Percentiles rank a stretch among this genome's conserved stretches.
Conservation (phyloP, 805 yeast genomes). For the Metschnikowia shivogae region DNA sequence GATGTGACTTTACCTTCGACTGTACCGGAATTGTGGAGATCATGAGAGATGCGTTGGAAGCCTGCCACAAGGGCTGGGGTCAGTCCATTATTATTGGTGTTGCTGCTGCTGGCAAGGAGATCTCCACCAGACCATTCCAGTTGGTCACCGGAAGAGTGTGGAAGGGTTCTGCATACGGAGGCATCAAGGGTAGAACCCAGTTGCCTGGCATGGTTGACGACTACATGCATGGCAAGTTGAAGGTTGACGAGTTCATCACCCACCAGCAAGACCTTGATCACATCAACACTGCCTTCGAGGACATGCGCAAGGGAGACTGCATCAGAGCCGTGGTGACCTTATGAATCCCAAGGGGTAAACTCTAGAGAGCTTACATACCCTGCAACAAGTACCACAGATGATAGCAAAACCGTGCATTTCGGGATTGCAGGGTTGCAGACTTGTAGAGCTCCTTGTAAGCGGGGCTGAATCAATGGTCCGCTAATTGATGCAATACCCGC, state of each 20-base stretch:
- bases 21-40: conserved; percentile 96
- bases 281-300: conserved; percentile 88
- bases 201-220: conserved; percentile 86
- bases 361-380: conserved; percentile 7
- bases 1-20: conserved; percentile 93
- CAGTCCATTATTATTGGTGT: conserved; percentile 93
- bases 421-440: too few relatives aligned
- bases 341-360: conserved; percentile 17
- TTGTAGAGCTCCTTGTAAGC: too few relatives aligned
- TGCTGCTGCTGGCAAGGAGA: conserved; percentile 97
- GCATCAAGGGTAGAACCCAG: conserved; percentile 96
- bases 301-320: conserved; percentile 91
- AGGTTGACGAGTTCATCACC: conserved; percentile 93
- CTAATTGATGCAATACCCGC: too few relatives aligned
- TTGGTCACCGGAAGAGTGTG: conserved; percentile 98
- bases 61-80: conserved; percentile 99
- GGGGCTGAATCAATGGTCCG: too few relatives aligned
- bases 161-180: conserved; percentile 99
- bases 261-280: conserved; percentile 75
- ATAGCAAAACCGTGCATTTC: too few relatives aligned
- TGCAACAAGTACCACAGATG: background rate
- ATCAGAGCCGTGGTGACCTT: conserved; percentile 82
- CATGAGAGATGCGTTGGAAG: conserved; percentile 95
- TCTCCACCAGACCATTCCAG: conserved; percentile 97
- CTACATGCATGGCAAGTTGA: conserved; percentile 73